Percentiles rank a stretch among this genome's conserved stretches.
These are phyloP conservation scores for Simplicillium aogashimaense DNA, from an alignment of 2,329 filamentous ascomycete genomes.

Conservation along the genomic window DNA sequence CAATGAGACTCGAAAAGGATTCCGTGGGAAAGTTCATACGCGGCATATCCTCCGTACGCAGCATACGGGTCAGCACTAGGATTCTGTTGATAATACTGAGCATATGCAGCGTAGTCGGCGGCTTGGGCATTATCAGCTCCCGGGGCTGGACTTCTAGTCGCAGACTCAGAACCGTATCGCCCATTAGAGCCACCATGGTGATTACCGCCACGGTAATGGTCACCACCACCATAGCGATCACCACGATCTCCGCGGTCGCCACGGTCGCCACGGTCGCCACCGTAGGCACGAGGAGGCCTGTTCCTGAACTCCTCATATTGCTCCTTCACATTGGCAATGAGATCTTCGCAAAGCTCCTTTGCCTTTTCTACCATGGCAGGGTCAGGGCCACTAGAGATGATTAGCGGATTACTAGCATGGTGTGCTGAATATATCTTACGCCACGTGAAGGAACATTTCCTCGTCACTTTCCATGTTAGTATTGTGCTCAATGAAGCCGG, in stretches of 20 bases:
- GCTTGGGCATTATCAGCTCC: slow-evolving; percentile 14
- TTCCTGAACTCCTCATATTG: slow-evolving; percentile 90
- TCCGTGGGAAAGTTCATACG: slow-evolving; percentile 33
- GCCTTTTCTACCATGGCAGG: slow-evolving; percentile 76
- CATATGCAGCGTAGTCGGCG: slow-evolving; percentile 67
- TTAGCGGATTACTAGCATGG: slow-evolving; percentile 19
- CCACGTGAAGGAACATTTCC: slow-evolving; percentile 92
- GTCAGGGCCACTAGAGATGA: slow-evolving; percentile 63
- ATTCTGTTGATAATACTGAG: slow-evolving; percentile 57
- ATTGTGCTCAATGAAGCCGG: slow-evolving; percentile 82
- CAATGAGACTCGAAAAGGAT: not conserved
- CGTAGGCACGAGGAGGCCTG: slow-evolving; percentile 59
- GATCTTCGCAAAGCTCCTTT: slow-evolving; percentile 79
- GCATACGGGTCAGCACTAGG: slow-evolving; percentile 69
- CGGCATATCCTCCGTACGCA: slow-evolving; percentile 79
- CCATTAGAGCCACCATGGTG: slow-evolving; percentile 24
- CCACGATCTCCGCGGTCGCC: slow-evolving; percentile 25
- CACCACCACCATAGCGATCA: slow-evolving; percentile 30
- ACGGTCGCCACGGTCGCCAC: slow-evolving; percentile 35
- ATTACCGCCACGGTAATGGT: slow-evolving; percentile 28
- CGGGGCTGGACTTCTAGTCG: slow-evolving; percentile 25
- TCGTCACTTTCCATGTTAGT: slow-evolving; percentile 91
- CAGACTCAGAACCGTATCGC: slow-evolving; percentile 18
- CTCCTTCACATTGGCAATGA: slow-evolving; percentile 76
- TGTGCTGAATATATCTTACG: slow-evolving; percentile 45